Evolutionary conservation across 2,329 filamentous ascomycete species (phyloP).

Genomic region (Parascedosporium putredinis): DNA sequence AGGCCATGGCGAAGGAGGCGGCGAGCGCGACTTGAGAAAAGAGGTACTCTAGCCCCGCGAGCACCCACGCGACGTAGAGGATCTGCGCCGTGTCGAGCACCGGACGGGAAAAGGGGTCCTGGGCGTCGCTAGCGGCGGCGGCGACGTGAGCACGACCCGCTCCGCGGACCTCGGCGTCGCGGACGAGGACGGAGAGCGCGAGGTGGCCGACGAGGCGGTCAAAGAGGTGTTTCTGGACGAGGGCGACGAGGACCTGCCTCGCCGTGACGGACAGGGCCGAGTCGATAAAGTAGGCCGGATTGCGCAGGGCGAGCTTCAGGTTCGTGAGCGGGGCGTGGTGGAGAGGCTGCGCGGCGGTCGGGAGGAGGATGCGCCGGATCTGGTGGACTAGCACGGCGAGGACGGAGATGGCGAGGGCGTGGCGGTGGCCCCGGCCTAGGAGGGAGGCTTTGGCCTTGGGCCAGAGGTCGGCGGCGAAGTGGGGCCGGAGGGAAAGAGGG

Average conservation of each 20-base stretch:
- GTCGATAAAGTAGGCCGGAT: neutral
- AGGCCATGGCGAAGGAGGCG: neutral
- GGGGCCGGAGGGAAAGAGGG: neutral
- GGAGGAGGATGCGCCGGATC: neutral
- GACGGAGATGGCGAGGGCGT: neutral
- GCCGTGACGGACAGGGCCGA: neutral
- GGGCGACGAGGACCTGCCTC: neutral
- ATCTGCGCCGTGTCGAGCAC: neutral
- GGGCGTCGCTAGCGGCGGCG: neutral
- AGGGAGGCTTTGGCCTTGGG: neutral
- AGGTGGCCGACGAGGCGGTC: neutral
- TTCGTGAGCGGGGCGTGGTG: neutral
- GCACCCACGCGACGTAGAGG: neutral
- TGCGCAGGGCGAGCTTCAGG: neutral
- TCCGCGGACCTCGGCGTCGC: neutral
- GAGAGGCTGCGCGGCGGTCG: neutral
- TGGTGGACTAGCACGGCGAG: constrained; percentile 1
- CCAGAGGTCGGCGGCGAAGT: neutral
- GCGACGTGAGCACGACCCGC: neutral
- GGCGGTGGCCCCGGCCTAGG: neutral
- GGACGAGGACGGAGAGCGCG: neutral
- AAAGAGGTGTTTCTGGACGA: neutral
- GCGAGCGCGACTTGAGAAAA: neutral
- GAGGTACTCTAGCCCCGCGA: constrained; percentile 1
- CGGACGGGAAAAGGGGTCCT: neutral